Conservation (phyloP, 495 filamentous ascomycete species). For the Chlorociboria aeruginascens region DNA sequence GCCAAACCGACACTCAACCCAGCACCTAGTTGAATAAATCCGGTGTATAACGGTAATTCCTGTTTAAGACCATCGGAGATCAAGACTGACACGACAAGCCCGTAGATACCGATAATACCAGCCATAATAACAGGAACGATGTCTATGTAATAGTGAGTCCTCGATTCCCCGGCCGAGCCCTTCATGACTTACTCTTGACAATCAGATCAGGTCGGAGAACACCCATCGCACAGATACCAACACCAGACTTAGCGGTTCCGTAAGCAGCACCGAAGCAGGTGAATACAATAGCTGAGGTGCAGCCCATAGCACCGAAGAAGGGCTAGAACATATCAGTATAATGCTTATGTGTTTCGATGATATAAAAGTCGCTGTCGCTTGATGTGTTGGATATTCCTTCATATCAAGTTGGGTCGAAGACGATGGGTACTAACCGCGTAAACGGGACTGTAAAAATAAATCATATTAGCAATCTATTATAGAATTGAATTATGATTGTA, state of each 20-base stretch:
- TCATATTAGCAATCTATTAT: slow-evolving; percentile 28
- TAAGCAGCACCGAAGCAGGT: slow-evolving; percentile 98
- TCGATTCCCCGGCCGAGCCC: not conserved
- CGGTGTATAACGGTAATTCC: slow-evolving; percentile 73
- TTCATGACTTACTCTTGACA: slow-evolving; percentile 78
- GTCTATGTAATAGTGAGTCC: slow-evolving; percentile 42
- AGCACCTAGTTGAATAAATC: slow-evolving; percentile 95
- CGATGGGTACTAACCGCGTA: slow-evolving; percentile 79
- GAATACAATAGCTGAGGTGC: slow-evolving; percentile 96
- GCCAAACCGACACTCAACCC: slow-evolving; percentile 93
- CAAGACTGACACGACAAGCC: slow-evolving; percentile 94
- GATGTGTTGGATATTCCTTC: too few relatives aligned
- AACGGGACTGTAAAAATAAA: slow-evolving; percentile 58
- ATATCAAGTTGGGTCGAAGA: not conserved
- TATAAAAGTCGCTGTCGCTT: not conserved
- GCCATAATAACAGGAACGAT: slow-evolving; percentile 99
- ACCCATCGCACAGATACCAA: slow-evolving; percentile 97
- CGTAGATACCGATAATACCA: slow-evolving; percentile 99
- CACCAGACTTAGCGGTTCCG: slow-evolving; percentile 97
- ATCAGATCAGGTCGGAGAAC: slow-evolving; percentile 95
- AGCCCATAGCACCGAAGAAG: slow-evolving; percentile 99
- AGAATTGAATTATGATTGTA: not conserved
- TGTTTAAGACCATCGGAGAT: slow-evolving; percentile 88
- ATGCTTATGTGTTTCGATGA: slow-evolving; percentile 11
- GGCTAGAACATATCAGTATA: slow-evolving; percentile 47